phyloP scores from a whole-genome alignment of 2,329 filamentous ascomycete genomes.

The Thielaviopsis musarum region DNA sequence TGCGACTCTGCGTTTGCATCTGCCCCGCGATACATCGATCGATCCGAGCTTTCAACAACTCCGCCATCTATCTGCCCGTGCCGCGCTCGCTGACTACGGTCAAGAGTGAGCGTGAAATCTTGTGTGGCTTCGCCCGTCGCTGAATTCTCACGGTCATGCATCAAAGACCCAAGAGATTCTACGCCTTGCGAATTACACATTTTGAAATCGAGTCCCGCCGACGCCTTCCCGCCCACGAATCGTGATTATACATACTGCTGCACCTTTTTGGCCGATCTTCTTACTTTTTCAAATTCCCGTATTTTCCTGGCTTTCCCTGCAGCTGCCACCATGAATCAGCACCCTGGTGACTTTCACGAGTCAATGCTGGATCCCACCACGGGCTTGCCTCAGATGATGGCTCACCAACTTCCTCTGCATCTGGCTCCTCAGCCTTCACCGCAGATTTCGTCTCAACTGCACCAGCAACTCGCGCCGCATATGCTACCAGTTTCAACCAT shows the following conservation, averaged over 20 bases:
- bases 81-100: neutral
- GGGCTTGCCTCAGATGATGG: neutral
- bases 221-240: neutral
- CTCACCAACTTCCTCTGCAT: neutral
- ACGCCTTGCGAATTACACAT: conserved; percentile 1
- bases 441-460: neutral
- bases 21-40: neutral
- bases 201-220: neutral
- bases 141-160: conserved; percentile 1
- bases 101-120: neutral
- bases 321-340: neutral
- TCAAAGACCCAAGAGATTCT: conserved; percentile 1
- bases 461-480: neutral
- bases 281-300: neutral
- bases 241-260: neutral
- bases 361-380: neutral
- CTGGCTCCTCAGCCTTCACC: neutral
- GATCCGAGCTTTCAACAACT: neutral
- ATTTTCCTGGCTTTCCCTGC: neutral
- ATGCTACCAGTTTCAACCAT: neutral
- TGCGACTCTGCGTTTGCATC: too few relatives aligned
- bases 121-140: neutral
- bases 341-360: neutral
- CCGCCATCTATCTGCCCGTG: neutral
- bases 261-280: neutral